phyloP scores from a whole-genome alignment of 257 asterid species.

The Petunia axillaris region DNA sequence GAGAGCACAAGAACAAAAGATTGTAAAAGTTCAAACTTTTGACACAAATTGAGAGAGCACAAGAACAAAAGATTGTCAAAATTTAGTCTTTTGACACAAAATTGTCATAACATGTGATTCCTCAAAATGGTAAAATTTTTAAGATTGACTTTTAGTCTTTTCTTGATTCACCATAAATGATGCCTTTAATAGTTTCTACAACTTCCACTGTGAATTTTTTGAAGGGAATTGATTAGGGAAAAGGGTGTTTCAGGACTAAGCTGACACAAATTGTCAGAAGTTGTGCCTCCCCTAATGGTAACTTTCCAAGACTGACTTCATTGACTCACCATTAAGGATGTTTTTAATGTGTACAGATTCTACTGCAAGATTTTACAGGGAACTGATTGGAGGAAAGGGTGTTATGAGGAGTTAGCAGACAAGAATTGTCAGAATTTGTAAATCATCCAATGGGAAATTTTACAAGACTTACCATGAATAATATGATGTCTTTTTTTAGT shows the following conservation, averaged over 20 bases:
- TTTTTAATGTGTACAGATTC: background rate
- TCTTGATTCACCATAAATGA: constrained; percentile 9
- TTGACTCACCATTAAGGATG: constrained; percentile 17
- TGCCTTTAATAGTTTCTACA: background rate
- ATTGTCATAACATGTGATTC: background rate
- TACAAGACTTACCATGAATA: background rate
- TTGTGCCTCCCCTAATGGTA: background rate
- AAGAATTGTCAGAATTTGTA: background rate
- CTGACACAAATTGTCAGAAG: constrained; percentile 19
- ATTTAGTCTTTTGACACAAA: background rate
- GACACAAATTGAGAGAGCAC: constrained; percentile 9
- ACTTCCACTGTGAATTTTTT: background rate
- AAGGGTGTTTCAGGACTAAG: background rate
- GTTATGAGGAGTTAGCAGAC: constrained; percentile 5
- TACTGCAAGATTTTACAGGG: background rate
- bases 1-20: constrained; percentile 18
- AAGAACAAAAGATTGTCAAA: background rate
- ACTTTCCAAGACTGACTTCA: background rate
- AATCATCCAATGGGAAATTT: background rate
- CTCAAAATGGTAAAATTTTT: background rate
- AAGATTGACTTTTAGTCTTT: background rate
- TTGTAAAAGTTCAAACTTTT: background rate
- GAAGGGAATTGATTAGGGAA: background rate
- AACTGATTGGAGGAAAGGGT: background rate
- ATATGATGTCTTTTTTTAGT: background rate